These are phyloP conservation scores for Penicillium palitans DNA, from an alignment of 2,329 filamentous ascomycete species.

Conservation along the genomic window DNA sequence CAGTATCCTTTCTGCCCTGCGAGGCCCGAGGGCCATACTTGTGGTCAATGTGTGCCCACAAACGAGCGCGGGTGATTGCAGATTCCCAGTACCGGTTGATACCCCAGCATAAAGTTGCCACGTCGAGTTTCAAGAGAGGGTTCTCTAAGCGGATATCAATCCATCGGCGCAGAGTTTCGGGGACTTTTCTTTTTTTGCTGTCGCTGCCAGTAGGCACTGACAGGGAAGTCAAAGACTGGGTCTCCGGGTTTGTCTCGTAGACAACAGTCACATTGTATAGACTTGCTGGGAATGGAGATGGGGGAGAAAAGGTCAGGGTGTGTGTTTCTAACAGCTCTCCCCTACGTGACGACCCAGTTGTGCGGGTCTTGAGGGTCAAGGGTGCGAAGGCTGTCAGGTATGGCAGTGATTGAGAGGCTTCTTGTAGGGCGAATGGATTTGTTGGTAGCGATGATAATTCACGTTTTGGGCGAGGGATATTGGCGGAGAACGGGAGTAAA, in stretches of 20 bases:
- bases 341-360: slow-evolving; percentile 25
- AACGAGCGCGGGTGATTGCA: slow-evolving; percentile 36
- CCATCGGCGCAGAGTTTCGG: slow-evolving; percentile 36
- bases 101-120: slow-evolving; percentile 45
- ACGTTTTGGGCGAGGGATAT: slow-evolving; percentile 21
- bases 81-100: slow-evolving; percentile 46
- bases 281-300: slow-evolving; percentile 37
- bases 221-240: slow-evolving; percentile 36
- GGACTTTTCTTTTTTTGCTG: slow-evolving; percentile 28
- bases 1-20: slow-evolving; percentile 9
- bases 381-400: slow-evolving; percentile 72
- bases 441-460: slow-evolving; percentile 52
- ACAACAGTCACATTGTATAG: slow-evolving; percentile 37
- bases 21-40: slow-evolving; percentile 23
- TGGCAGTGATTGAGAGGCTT: slow-evolving; percentile 58
- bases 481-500: slow-evolving; percentile 44
- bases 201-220: slow-evolving; percentile 25
- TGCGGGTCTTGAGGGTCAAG: slow-evolving; percentile 53
- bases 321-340: slow-evolving; percentile 35
- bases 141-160: slow-evolving; percentile 37
- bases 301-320: slow-evolving; percentile 38
- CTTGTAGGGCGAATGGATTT: slow-evolving; percentile 63
- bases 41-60: slow-evolving; percentile 40
- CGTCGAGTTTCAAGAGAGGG: slow-evolving; percentile 38
- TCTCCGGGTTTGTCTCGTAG: slow-evolving; percentile 39